These are phyloP conservation scores for Capsicum rhomboideum DNA, from an alignment of 257 asterid species.

Conservation along the genomic window DNA sequence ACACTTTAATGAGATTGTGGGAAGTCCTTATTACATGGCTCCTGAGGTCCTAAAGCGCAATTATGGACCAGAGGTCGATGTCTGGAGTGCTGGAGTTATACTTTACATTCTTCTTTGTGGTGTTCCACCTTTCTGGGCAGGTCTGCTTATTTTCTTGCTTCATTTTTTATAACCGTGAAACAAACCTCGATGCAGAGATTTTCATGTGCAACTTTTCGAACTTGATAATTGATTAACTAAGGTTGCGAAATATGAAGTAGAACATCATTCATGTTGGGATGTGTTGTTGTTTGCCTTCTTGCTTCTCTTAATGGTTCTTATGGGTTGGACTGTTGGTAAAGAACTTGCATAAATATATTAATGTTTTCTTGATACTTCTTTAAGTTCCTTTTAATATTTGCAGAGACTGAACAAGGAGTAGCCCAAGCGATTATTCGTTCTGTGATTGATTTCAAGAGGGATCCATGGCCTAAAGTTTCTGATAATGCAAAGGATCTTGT, in stretches of 20 bases:
- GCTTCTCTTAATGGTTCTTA: not conserved
- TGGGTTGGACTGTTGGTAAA: not conserved
- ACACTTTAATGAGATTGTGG: constrained; percentile 49
- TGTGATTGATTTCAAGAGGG: constrained; percentile 58
- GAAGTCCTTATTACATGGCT: constrained; percentile 72
- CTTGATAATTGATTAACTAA: not conserved
- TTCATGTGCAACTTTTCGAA: not conserved
- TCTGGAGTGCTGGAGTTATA: constrained; percentile 77
- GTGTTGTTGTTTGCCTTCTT: not conserved
- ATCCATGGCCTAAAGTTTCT: constrained; percentile 80
- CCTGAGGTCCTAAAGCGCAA: constrained; percentile 68
- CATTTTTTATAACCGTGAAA: not conserved
- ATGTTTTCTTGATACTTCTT: not conserved
- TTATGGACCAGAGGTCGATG: constrained; percentile 64
- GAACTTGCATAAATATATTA: not conserved
- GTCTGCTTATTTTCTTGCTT: constrained; percentile 13
- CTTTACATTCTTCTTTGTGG: constrained; percentile 68
- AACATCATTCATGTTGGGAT: not conserved
- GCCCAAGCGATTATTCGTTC: constrained; percentile 82
- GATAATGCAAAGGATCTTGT: constrained; percentile 75
- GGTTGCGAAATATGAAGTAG: not conserved
- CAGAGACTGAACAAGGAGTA: constrained; percentile 88
- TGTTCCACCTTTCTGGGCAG: constrained; percentile 85
- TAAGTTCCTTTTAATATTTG: not conserved
- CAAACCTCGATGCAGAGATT: not conserved